These are phyloP conservation scores for Lactifluus hygrophoroides DNA, from an alignment of 768 basidiomycete species.

Conservation along the genomic window DNA sequence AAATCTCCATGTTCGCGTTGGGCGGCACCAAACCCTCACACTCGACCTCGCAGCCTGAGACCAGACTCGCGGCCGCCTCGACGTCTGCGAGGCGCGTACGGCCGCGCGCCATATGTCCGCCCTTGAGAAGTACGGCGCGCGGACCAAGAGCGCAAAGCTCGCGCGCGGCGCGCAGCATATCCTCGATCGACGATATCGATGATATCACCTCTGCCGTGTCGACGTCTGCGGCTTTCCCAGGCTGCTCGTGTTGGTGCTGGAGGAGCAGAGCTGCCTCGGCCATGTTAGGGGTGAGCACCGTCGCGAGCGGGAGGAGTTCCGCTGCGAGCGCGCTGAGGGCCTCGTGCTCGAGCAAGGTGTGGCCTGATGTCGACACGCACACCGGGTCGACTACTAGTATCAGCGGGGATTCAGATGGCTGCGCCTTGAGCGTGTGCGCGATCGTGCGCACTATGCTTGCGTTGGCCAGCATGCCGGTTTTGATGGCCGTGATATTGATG, in stretches of 20 bases:
- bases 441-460: conserved; percentile 44
- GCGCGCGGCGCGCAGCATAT: conserved; percentile 52
- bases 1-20: conserved; percentile 56
- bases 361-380: conserved; percentile 84
- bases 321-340: conserved; percentile 52
- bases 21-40: conserved; percentile 24
- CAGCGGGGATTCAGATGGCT: conserved; percentile 33
- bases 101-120: conserved; percentile 56
- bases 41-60: not conserved
- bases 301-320: conserved; percentile 62
- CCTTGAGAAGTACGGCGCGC: conserved; percentile 68
- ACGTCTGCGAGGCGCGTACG: conserved; percentile 39
- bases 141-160: conserved; percentile 42
- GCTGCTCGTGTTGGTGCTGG: conserved; percentile 25
- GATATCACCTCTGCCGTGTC: not conserved
- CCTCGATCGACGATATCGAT: conserved; percentile 39
- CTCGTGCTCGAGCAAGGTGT: conserved; percentile 58
- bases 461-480: conserved; percentile 85
- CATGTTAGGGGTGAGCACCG: conserved; percentile 79
- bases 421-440: conserved; percentile 39
- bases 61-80: conserved; percentile 3
- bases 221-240: not conserved
- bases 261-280: conserved; percentile 69
- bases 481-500: conserved; percentile 62
- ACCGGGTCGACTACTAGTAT: conserved; percentile 88